Evolutionary conservation across 2,329 filamentous ascomycete genomes (phyloP).

Genomic region (Neonectria hederae): DNA sequence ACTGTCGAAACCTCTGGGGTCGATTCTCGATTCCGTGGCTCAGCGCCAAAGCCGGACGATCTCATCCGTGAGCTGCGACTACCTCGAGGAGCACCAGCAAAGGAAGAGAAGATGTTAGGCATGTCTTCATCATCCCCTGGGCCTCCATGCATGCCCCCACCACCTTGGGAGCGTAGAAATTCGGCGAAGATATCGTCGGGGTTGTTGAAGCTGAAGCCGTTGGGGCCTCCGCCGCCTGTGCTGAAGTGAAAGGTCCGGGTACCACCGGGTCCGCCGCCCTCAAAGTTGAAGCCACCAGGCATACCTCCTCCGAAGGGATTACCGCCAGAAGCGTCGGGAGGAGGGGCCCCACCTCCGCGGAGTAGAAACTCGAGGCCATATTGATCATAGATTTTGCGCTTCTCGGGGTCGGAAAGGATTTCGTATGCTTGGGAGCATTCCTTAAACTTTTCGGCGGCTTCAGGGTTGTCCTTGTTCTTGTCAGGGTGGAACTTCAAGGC

Average conservation of each 20-base stretch:
- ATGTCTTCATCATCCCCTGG: constrained; percentile 55
- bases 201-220: constrained; percentile 83
- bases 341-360: constrained; percentile 76
- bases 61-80: constrained; percentile 56
- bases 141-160: constrained; percentile 53
- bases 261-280: constrained; percentile 54
- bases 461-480: constrained; percentile 94
- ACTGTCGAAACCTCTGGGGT: constrained; percentile 92
- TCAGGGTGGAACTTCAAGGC: constrained; percentile 95
- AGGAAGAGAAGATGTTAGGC: constrained; percentile 64
- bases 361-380: constrained; percentile 94
- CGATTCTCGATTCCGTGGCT: constrained; percentile 43
- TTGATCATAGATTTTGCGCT: constrained; percentile 94
- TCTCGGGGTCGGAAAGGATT: constrained; percentile 96
- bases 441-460: constrained; percentile 94
- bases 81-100: constrained; percentile 51
- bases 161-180: constrained; percentile 70
- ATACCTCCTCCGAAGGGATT: constrained; percentile 71
- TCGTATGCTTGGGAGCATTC: constrained; percentile 98
- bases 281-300: constrained; percentile 66
- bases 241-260: constrained; percentile 72
- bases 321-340: constrained; percentile 65
- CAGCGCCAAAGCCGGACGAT: constrained; percentile 50
- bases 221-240: constrained; percentile 60
- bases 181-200: constrained; percentile 86